Evolutionary conservation across 257 asterid species (phyloP).

Genomic region (Handroanthus guayacan): DNA sequence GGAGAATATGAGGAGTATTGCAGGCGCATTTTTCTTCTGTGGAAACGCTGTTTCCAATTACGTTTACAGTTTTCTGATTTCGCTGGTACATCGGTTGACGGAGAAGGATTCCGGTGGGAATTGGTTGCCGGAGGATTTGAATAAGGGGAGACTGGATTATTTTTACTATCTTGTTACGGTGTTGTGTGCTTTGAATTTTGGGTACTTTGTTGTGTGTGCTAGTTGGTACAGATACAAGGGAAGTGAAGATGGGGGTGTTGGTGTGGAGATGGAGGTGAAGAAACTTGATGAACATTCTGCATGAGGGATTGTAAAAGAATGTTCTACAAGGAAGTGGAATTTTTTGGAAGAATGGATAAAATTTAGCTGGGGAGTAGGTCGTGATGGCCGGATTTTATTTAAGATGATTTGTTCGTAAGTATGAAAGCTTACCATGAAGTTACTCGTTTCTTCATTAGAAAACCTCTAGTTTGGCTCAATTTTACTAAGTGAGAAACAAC

Average conservation of each 20-base stretch:
- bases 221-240: conserved; percentile 80
- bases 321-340: too few species aligned
- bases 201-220: conserved; percentile 63
- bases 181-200: conserved; percentile 52
- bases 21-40: conserved; percentile 61
- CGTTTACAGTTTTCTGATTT: conserved; percentile 51
- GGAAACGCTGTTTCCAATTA: conserved; percentile 58
- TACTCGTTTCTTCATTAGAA: too few species aligned
- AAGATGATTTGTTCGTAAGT: too few species aligned
- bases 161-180: conserved; percentile 64
- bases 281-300: conserved; percentile 46
- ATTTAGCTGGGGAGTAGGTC: too few species aligned
- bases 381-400: too few species aligned
- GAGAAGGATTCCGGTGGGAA: conserved; percentile 47
- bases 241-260: conserved; percentile 22
- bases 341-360: too few species aligned
- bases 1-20: conserved; percentile 81
- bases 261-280: conserved; percentile 50
- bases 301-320: conserved; percentile 20
- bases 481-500: too few species aligned
- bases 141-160: conserved; percentile 74
- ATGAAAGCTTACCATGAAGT: too few species aligned
- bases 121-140: conserved; percentile 86
- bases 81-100: conserved; percentile 54
- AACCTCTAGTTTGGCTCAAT: too few species aligned